These are phyloP conservation scores for Morella rubra DNA, from an alignment of 306 rosid species.

Conservation along the genomic window DNA sequence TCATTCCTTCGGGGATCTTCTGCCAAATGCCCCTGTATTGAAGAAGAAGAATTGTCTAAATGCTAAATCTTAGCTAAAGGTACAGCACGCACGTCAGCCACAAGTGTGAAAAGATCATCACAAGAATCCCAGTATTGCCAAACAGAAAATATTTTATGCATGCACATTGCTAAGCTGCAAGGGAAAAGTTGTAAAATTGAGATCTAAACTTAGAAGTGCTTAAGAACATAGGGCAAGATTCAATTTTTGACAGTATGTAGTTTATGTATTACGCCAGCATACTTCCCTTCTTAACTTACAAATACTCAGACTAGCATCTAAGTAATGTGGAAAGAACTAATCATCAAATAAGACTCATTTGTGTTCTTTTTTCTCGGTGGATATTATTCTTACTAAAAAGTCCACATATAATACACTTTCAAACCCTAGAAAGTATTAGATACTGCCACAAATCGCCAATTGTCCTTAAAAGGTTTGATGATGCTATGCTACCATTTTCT, in stretches of 20 bases:
- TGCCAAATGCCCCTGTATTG: constrained; percentile 56
- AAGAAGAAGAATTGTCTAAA: background rate
- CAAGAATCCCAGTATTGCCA: background rate
- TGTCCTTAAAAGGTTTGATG: background rate
- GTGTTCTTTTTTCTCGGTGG: background rate
- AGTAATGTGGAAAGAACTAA: background rate
- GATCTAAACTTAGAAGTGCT: background rate
- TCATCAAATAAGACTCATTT: background rate
- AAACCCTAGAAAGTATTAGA: background rate
- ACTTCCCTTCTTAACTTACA: background rate
- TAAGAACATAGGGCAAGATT: background rate
- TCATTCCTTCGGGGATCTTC: constrained; percentile 41
- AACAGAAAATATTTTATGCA: background rate
- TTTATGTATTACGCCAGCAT: background rate
- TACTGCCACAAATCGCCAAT: background rate
- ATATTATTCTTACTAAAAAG: background rate
- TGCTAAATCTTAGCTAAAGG: background rate
- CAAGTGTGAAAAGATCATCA: background rate
- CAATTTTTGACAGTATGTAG: background rate
- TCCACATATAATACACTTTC: background rate
- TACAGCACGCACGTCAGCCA: background rate
- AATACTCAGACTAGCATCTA: background rate
- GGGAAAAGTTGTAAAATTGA: background rate
- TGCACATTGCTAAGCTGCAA: background rate
- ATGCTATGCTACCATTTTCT: background rate